These are phyloP conservation scores for Parafenestella ontariensis DNA, from an alignment of 2,329 filamentous ascomycete genomes.

Conservation along the genomic window DNA sequence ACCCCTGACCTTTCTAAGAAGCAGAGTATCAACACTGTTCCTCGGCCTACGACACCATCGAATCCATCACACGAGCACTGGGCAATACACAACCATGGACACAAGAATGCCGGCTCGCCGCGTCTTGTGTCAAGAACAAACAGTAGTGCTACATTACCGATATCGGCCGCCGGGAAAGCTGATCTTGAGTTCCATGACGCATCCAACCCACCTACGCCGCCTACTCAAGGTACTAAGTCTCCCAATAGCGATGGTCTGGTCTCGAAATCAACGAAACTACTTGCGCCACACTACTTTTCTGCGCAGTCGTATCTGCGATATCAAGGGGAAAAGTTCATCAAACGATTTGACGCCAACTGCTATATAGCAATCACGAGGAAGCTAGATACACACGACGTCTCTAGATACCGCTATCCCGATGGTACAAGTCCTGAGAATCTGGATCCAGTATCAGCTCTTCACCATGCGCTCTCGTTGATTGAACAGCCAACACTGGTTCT, in stretches of 20 bases:
- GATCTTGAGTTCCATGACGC: constrained; percentile 58
- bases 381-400: constrained; percentile 95
- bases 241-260: constrained; percentile 11
- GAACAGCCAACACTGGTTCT: constrained; percentile 89
- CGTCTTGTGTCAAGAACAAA: constrained; percentile 47
- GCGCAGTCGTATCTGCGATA: constrained; percentile 97
- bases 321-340: constrained; percentile 95
- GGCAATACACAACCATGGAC: constrained; percentile 61
- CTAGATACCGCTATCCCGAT: constrained; percentile 68
- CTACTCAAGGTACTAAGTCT: constrained; percentile 19
- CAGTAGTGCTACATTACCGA: constrained; percentile 34
- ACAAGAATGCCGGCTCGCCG: constrained; percentile 56
- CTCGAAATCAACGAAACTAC: constrained; percentile 48
- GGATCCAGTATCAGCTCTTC: constrained; percentile 61
- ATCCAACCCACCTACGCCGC: constrained; percentile 43
- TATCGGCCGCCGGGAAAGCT: constrained; percentile 32
- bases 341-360: constrained; percentile 96
- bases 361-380: constrained; percentile 99
- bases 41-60: constrained; percentile 54
- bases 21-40: constrained; percentile 78
- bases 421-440: constrained; percentile 47
- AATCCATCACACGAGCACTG: constrained; percentile 55
- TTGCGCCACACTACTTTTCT: constrained; percentile 82
- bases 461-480: constrained; percentile 79
- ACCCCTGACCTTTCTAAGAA: constrained; percentile 83